These are phyloP conservation scores for Emmonsia crescens DNA, from an alignment of 2,329 filamentous ascomycete species.

Conservation along the genomic window DNA sequence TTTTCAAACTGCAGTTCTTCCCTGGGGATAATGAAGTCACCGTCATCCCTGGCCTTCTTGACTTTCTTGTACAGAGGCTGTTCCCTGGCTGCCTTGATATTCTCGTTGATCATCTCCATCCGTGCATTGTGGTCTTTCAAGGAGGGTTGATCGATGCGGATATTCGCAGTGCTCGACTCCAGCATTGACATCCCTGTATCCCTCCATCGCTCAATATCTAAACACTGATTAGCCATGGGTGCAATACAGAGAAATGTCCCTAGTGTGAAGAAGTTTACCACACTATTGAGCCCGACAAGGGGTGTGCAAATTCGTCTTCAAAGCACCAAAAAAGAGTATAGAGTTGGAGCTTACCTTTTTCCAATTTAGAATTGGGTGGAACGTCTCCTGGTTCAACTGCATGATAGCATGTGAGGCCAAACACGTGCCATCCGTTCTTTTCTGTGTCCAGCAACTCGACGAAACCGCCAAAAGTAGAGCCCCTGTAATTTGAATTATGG, in stretches of 20 bases:
- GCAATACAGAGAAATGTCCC: not conserved
- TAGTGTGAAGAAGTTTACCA: not conserved
- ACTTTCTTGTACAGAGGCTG: not conserved
- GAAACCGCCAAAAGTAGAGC: not conserved
- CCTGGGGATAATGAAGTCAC: slow-evolving; percentile 1
- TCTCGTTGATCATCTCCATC: not conserved
- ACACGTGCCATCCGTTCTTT: not conserved
- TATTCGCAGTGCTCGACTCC: not conserved
- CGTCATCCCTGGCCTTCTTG: not conserved
- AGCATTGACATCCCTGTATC: not conserved
- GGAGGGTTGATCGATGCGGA: slow-evolving; percentile 1
- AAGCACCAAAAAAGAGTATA: not conserved
- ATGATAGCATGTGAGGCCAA: not conserved
- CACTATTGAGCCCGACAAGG: not conserved
- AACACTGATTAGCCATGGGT: not conserved
- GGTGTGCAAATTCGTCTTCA: not conserved
- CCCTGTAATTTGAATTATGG: not conserved
- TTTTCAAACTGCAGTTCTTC: not conserved
- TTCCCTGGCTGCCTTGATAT: not conserved
- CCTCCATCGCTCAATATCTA: slow-evolving; percentile 2
- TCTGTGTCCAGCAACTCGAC: not conserved
- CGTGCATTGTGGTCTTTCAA: slow-evolving; percentile 1
- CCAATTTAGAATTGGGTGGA: not conserved
- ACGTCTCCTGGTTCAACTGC: not conserved
- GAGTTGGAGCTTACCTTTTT: not conserved